Evolutionary conservation across 1,284 basidiomycete genomes (phyloP).

Genomic region (Microbotryomycetes sp.): DNA sequence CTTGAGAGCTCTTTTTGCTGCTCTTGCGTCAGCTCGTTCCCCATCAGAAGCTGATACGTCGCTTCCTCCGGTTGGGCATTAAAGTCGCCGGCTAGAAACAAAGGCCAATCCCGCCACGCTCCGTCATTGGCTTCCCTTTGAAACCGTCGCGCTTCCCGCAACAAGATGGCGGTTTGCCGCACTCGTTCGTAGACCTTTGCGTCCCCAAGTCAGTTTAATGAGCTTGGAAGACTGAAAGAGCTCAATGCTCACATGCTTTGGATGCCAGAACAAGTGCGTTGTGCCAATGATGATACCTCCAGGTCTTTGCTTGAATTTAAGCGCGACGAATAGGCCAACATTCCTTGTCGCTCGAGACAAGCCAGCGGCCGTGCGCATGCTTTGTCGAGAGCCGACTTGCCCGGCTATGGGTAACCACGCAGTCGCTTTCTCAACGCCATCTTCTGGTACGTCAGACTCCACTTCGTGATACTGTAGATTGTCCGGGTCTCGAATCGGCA

Average conservation of each 20-base stretch:
- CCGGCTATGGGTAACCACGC: slow-evolving; percentile 15
- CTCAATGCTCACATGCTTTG: slow-evolving; percentile 42
- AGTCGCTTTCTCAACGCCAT: slow-evolving; percentile 15
- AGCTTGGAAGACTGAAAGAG: slow-evolving; percentile 6
- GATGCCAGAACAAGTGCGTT: slow-evolving; percentile 91
- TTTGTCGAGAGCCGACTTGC: neutral
- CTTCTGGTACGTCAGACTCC: slow-evolving; percentile 6
- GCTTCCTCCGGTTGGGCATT: slow-evolving; percentile 83
- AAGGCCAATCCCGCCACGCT: slow-evolving; percentile 56
- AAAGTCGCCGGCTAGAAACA: slow-evolving; percentile 82
- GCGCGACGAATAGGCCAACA: slow-evolving; percentile 61
- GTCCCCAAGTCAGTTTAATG: slow-evolving; percentile 49
- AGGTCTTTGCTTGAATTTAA: slow-evolving; percentile 45
- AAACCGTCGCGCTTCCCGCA: slow-evolving; percentile 59
- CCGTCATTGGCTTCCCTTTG: slow-evolving; percentile 44
- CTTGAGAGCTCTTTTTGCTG: slow-evolving; percentile 52
- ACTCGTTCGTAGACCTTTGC: slow-evolving; percentile 67
- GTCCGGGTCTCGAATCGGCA: slow-evolving; percentile 8
- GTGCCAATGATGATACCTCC: slow-evolving; percentile 62
- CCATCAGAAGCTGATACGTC: slow-evolving; percentile 67
- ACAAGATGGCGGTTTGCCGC: slow-evolving; percentile 53
- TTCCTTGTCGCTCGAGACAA: slow-evolving; percentile 56
- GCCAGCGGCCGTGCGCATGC: slow-evolving; percentile 5
- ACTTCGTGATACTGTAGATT: neutral
- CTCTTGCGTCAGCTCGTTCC: slow-evolving; percentile 48